phyloP scores from a whole-genome alignment of 129 eudicot species.

The Kitagawia praeruptora region DNA sequence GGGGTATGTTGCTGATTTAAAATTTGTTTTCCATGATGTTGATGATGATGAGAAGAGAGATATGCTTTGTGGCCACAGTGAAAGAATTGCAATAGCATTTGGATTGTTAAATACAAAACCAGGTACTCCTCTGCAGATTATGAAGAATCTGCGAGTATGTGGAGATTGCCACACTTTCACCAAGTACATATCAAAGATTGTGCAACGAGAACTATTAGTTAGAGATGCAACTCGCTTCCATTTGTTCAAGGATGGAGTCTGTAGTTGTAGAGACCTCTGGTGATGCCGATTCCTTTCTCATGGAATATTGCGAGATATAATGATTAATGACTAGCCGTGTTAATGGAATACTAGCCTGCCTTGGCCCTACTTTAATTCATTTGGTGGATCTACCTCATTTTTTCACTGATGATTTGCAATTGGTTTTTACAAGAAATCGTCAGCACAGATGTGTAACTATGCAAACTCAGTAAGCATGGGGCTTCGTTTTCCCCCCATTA shows the following conservation, averaged over 20 bases:
- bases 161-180: constrained; percentile 45
- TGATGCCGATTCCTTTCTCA: constrained; percentile 11
- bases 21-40: constrained; percentile 35
- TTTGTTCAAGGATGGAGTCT: constrained; percentile 50
- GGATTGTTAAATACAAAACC: constrained; percentile 56
- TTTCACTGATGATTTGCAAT: background rate
- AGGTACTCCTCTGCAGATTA: constrained; percentile 45
- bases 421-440: background rate
- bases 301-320: background rate
- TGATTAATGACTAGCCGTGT: background rate
- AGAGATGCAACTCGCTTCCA: constrained; percentile 61
- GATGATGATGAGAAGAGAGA: constrained; percentile 52
- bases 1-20: constrained; percentile 7
- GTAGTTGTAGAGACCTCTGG: constrained; percentile 63
- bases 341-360: background rate
- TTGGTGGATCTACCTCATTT: background rate
- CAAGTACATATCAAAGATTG: constrained; percentile 35
- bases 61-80: constrained; percentile 67
- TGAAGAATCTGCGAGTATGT: constrained; percentile 66
- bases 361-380: background rate
- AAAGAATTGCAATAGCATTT: constrained; percentile 71
- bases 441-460: background rate
- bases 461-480: background rate
- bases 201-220: constrained; percentile 45
- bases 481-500: background rate